These are phyloP conservation scores for Casuarina cunninghamiana DNA, from an alignment of 306 rosid species.

Conservation along the genomic window DNA sequence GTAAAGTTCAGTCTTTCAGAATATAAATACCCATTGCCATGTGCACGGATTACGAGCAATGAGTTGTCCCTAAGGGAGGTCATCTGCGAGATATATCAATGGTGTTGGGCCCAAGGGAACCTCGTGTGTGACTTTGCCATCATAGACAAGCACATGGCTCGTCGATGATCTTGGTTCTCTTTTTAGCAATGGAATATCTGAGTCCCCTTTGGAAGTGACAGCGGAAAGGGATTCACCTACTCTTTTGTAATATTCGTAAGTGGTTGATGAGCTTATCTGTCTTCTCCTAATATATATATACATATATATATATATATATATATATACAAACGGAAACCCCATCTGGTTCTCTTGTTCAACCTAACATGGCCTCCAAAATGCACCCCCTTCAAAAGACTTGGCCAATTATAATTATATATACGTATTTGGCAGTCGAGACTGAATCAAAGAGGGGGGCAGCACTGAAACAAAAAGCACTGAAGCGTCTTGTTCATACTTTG, in stretches of 20 bases:
- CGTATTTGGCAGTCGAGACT: too few species aligned
- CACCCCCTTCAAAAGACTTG: too few species aligned
- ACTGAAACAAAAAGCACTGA: not conserved
- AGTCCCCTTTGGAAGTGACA: constrained; percentile 16
- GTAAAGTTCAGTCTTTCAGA: not conserved
- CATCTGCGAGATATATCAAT: constrained; percentile 15
- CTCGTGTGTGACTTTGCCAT: constrained; percentile 33
- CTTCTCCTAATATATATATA: not conserved
- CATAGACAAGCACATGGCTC: constrained; percentile 30
- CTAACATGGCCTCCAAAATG: too few species aligned
- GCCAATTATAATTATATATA: too few species aligned
- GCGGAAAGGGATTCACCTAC: constrained; percentile 11
- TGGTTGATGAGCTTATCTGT: not conserved
- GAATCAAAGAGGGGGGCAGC: not conserved
- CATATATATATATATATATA: too few species aligned
- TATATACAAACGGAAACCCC: too few species aligned
- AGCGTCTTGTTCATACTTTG: not conserved
- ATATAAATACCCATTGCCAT: constrained; percentile 31
- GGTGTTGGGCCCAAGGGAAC: constrained; percentile 46
- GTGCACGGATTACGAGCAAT: constrained; percentile 39
- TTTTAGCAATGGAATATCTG: constrained; percentile 20
- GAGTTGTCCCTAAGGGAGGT: constrained; percentile 38
- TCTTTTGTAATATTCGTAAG: not conserved
- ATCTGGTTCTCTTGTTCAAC: too few species aligned
- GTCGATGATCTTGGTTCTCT: constrained; percentile 12